Evolutionary conservation across 2,329 filamentous ascomycete genomes (phyloP).

Genomic region (Diplodia sapinea): DNA sequence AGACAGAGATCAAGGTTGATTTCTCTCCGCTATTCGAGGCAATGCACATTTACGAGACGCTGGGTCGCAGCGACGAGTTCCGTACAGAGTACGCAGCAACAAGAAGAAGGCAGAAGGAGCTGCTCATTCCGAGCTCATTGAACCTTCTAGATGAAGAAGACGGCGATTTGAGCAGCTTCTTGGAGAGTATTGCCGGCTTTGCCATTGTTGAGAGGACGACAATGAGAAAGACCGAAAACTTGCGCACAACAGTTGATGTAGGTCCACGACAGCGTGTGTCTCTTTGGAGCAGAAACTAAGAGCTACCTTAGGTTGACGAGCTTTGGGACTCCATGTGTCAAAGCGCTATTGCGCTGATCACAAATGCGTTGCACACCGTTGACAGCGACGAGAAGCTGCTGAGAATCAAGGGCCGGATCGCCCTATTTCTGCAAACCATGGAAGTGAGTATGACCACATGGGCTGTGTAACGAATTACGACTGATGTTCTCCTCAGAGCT

Average conservation of each 20-base stretch:
- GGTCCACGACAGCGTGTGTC: slow-evolving; percentile 38
- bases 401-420: slow-evolving; percentile 93
- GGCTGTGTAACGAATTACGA: slow-evolving; percentile 30
- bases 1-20: slow-evolving; percentile 81
- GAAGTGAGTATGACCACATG: slow-evolving; percentile 64
- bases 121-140: slow-evolving; percentile 78
- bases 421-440: slow-evolving; percentile 98
- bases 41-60: slow-evolving; percentile 91
- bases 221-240: slow-evolving; percentile 81
- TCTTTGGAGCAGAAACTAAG: neutral
- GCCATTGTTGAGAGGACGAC: slow-evolving; percentile 96
- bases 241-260: slow-evolving; percentile 83
- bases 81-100: slow-evolving; percentile 90
- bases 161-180: slow-evolving; percentile 81
- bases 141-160: slow-evolving; percentile 83
- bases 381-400: slow-evolving; percentile 86
- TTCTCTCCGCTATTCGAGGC: slow-evolving; percentile 95
- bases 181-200: slow-evolving; percentile 95
- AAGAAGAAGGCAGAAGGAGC: slow-evolving; percentile 86
- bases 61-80: slow-evolving; percentile 92
- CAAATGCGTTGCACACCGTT: slow-evolving; percentile 77
- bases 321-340: slow-evolving; percentile 98
- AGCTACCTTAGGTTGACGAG: slow-evolving; percentile 75
- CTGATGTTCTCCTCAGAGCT: slow-evolving; percentile 62
- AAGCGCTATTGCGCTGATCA: slow-evolving; percentile 80